phyloP scores from a whole-genome alignment of 495 filamentous ascomycete species.

The Penicillium desertorum region DNA sequence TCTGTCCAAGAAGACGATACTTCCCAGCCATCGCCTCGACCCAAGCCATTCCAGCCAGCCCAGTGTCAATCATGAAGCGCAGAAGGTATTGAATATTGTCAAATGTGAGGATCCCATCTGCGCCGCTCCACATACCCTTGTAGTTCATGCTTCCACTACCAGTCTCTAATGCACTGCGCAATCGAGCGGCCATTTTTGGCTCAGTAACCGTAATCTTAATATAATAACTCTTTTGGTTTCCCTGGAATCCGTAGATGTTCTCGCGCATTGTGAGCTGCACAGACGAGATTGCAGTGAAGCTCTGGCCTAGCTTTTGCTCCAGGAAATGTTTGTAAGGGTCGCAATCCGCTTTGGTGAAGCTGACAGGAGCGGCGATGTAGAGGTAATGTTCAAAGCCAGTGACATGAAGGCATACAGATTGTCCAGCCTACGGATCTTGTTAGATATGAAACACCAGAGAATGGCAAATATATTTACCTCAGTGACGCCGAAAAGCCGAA shows the following conservation, averaged over 20 bases:
- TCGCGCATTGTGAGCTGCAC: constrained; percentile 79
- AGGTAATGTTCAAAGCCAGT: constrained; percentile 96
- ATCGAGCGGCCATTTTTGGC: constrained; percentile 71
- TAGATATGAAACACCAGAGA: neutral
- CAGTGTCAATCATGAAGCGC: constrained; percentile 96
- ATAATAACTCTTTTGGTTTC: constrained; percentile 87
- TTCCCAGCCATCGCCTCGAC: constrained; percentile 76
- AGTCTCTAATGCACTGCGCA: constrained; percentile 70
- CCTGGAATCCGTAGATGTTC: constrained; percentile 89
- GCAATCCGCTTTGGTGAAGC: constrained; percentile 75
- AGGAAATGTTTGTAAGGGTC: constrained; percentile 72
- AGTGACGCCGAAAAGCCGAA: constrained; percentile 97
- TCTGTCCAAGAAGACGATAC: constrained; percentile 62
- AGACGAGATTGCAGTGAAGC: constrained; percentile 63
- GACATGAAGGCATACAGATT: constrained; percentile 93
- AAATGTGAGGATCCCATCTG: constrained; percentile 77
- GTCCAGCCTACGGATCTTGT: constrained; percentile 57
- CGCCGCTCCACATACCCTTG: constrained; percentile 80
- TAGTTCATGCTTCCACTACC: constrained; percentile 70
- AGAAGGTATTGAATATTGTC: constrained; percentile 94
- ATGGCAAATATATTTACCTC: constrained; percentile 51
- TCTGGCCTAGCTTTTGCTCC: constrained; percentile 66
- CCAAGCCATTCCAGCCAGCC: constrained; percentile 95
- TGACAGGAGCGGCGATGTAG: constrained; percentile 84
- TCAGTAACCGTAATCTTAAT: constrained; percentile 90